phyloP scores from a whole-genome alignment of 371 early-diverging fungal genomes.

The Mortierella sp. region DNA sequence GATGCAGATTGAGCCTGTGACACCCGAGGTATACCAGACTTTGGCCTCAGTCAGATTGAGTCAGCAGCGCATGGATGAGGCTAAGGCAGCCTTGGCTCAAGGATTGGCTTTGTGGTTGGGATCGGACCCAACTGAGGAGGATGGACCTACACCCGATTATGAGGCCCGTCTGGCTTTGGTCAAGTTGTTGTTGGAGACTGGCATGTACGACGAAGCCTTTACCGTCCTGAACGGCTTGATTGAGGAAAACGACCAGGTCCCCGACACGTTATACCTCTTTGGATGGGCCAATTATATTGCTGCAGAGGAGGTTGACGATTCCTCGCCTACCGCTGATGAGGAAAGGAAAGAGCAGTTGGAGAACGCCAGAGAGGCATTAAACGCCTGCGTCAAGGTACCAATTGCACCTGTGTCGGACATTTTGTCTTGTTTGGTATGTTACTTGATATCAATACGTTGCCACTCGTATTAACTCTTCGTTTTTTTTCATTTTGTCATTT shows the following conservation, averaged over 20 bases:
- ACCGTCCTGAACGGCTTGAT: conserved; percentile 84
- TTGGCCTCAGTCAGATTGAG: conserved; percentile 93
- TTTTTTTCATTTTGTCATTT: conserved; percentile 30
- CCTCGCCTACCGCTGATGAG: conserved; percentile 62
- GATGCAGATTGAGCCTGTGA: conserved; percentile 74
- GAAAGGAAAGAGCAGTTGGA: conserved; percentile 70
- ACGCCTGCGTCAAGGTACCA: conserved; percentile 77
- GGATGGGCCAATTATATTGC: conserved; percentile 92
- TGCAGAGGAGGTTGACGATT: conserved; percentile 70
- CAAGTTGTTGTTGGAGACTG: conserved; percentile 88
- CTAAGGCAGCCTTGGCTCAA: conserved; percentile 74
- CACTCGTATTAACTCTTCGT: not conserved
- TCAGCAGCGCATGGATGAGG: conserved; percentile 88
- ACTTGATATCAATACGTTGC: not conserved
- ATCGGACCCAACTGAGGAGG: conserved; percentile 63
- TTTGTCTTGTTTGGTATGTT: conserved; percentile 12
- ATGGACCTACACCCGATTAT: conserved; percentile 83
- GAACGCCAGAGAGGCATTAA: conserved; percentile 85
- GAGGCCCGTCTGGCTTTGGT: conserved; percentile 83
- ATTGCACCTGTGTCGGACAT: not conserved
- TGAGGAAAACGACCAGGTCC: conserved; percentile 92
- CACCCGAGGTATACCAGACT: conserved; percentile 91
- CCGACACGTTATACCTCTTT: conserved; percentile 95
- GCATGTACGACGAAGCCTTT: conserved; percentile 84
- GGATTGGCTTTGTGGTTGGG: conserved; percentile 85